Evolutionary conservation across 352 stramenopile species (phyloP).

Genomic region (Plasmopara viticola): DNA sequence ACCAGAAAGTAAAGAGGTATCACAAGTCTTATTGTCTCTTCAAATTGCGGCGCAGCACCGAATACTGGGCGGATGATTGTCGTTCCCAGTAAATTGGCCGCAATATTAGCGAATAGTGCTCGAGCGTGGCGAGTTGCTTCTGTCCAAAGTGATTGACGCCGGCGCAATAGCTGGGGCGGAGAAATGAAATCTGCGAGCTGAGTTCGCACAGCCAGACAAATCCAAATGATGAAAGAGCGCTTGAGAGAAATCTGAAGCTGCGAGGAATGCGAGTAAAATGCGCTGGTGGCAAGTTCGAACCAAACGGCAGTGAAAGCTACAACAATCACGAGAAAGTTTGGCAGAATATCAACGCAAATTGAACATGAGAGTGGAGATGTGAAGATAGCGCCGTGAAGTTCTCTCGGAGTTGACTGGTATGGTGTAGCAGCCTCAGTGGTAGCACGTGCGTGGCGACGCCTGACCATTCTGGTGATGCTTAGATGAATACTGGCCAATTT

Average conservation of each 20-base stretch:
- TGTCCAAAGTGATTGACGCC: slow-evolving; percentile 31
- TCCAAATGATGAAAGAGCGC: slow-evolving; percentile 51
- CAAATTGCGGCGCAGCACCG: slow-evolving; percentile 44
- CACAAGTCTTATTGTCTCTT: slow-evolving; percentile 51
- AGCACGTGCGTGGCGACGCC: too few relatives aligned
- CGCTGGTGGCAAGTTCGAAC: slow-evolving; percentile 51
- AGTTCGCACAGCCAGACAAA: slow-evolving; percentile 42
- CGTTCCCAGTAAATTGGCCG: slow-evolving; percentile 60
- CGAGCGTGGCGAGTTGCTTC: slow-evolving; percentile 29
- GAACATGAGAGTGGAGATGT: too few relatives aligned
- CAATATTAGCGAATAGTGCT: slow-evolving; percentile 42
- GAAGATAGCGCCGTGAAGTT: too few relatives aligned
- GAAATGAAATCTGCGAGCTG: slow-evolving; percentile 43
- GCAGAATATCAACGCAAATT: slow-evolving; percentile 26
- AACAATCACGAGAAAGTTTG: slow-evolving; percentile 32
- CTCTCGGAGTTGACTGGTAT: too few relatives aligned
- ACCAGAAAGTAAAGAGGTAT: slow-evolving; percentile 52
- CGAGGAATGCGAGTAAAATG: slow-evolving; percentile 39
- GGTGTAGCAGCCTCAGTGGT: too few relatives aligned
- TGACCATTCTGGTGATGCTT: too few relatives aligned
- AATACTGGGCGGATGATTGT: slow-evolving; percentile 58
- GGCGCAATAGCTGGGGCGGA: slow-evolving; percentile 22
- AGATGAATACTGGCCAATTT: too few relatives aligned
- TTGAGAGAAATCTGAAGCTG: slow-evolving; percentile 42
- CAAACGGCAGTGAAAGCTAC: slow-evolving; percentile 36